These are phyloP conservation scores for Cryphonectria nitschkei DNA, from an alignment of 2,329 filamentous ascomycete species.

Conservation along the genomic window DNA sequence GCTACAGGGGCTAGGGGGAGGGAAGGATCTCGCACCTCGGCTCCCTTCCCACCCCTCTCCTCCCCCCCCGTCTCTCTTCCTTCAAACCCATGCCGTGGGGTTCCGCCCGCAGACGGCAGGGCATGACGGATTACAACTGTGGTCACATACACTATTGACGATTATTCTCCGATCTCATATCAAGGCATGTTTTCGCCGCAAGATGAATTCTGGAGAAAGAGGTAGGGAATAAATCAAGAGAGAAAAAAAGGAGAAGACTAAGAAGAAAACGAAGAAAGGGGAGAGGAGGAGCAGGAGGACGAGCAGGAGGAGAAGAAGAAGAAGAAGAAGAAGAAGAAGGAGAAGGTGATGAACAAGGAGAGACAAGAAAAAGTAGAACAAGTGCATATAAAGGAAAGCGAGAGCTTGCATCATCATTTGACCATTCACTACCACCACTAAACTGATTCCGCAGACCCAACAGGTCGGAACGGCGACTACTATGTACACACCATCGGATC, in stretches of 20 bases:
- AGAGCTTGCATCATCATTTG: background rate
- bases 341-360: background rate
- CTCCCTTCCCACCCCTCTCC: too few species aligned
- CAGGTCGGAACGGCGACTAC: background rate
- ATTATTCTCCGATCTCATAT: conserved; percentile 7
- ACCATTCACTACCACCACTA: background rate
- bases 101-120: conserved; percentile 12
- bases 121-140: background rate
- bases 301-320: background rate
- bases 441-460: background rate
- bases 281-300: too few species aligned
- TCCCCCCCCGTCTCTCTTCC: too few species aligned
- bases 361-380: background rate
- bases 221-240: background rate
- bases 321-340: background rate
- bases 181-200: background rate
- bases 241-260: background rate
- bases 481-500: background rate
- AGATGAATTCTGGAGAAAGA: background rate
- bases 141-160: background rate
- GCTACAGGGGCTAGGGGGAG: too few species aligned
- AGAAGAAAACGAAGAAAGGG: background rate
- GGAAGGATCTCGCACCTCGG: too few species aligned
- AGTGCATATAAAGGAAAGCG: background rate
- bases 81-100: background rate